These are phyloP conservation scores for Syzygium grande DNA, from an alignment of 345 rosid genomes.

Conservation along the genomic window DNA sequence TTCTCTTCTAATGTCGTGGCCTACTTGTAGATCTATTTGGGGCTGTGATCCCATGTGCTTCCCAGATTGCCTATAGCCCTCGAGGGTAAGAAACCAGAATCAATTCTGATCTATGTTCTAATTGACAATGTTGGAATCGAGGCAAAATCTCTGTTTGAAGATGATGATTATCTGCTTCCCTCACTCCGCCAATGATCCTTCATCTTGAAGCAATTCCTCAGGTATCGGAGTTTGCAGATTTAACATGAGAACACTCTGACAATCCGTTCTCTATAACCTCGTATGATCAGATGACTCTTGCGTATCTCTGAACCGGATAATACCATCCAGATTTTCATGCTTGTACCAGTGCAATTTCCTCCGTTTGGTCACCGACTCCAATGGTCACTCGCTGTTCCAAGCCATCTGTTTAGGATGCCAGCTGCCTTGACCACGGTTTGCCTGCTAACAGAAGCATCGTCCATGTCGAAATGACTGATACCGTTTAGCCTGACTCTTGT, in stretches of 20 bases:
- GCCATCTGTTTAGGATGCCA: not conserved
- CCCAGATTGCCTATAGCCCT: not conserved
- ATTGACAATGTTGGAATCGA: not conserved
- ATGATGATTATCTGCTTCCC: not conserved
- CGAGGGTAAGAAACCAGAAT: not conserved
- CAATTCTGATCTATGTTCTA: not conserved
- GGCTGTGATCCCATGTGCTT: not conserved
- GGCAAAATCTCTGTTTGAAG: not conserved
- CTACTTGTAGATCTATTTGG: not conserved
- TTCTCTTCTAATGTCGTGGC: not conserved
- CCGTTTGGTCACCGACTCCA: not conserved
- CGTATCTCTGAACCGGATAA: not conserved
- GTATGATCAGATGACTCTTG: not conserved
- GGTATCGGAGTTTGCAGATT: not conserved
- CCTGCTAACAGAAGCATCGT: not conserved
- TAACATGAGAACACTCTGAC: not conserved
- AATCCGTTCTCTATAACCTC: not conserved
- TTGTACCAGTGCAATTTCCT: not conserved
- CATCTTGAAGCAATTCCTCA: not conserved
- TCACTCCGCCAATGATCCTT: not conserved
- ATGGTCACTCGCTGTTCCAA: not conserved
- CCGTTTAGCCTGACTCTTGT: not conserved
- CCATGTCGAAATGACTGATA: not conserved
- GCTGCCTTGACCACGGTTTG: not conserved
- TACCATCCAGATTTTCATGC: not conserved